Evolutionary conservation across 192 early-diverging fungal genomes (phyloP), one percentile per base, ranked within the genome.

Genomic region (Chytriomyces hyalinus): DNA sequence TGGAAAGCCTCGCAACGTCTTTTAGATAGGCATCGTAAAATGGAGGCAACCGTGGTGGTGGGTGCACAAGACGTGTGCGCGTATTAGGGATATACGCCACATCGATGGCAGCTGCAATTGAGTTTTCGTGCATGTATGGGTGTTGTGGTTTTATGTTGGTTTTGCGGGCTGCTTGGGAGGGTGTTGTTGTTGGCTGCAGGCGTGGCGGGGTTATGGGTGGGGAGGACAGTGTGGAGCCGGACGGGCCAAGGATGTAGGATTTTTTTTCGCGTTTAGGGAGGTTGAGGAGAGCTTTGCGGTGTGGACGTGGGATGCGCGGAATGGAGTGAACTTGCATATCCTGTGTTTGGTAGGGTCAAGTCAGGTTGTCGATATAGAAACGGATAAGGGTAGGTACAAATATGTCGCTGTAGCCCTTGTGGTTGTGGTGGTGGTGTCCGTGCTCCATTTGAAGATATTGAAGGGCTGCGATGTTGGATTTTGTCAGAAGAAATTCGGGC

Each of bases 71-170:
- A 26, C 10, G 71, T 20, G 45, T 26, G 26, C 51, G 67, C 15
- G 76, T 77, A 26, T 77, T 77, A 22, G 76, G 72, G 10, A 84
- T 47, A 49, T 51, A 82, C 0, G 84, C 81, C 44, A 76, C 68
- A 60, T 83, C 84, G 6, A 85, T 85, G 17, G 84, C 84, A 10
- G 84, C 79, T 4, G 84, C 84, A 36, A 85, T 80, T 10, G 83
- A 78, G 74, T 84, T 84, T 15, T 22, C 8, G 57, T 84, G 78
- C 9, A 47, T 49, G 28, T 67, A 22, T 10, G 9, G 6, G 8
- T 61, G 57, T 6, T 36, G 13, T 45, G 22, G 76, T 20, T 20
- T 48, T 17, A 20, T 5, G 6, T 0, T 49, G 48, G 57, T 22
- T 63, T 13, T 20, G 20, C 36, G 44, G 11, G 45, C 17, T 46